Conservation (phyloP, 768 basidiomycete genomes). For the Hygrocybe coccinea region DNA sequence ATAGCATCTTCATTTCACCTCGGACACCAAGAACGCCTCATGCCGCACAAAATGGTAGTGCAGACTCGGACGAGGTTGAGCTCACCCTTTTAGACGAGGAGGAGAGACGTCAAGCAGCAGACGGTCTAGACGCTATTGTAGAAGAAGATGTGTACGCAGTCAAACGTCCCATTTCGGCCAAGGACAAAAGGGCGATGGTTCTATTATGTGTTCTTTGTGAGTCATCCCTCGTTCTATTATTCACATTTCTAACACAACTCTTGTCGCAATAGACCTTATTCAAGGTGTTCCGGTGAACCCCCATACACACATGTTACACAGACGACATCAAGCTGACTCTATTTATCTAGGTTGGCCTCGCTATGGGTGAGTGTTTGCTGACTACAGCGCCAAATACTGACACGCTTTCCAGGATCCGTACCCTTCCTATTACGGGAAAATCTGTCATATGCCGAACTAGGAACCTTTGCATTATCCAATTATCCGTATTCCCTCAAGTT, state of each 20-base stretch:
- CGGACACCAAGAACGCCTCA: conserved; percentile 41
- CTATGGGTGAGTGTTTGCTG: conserved; percentile 54
- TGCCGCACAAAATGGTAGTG: conserved; percentile 30
- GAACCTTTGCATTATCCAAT: conserved; percentile 85
- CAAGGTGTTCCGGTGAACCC: conserved; percentile 85
- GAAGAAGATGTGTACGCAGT: conserved; percentile 24
- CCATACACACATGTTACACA: background rate
- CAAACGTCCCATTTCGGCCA: conserved; percentile 54
- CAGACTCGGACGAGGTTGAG: conserved; percentile 52
- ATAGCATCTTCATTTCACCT: conserved; percentile 55
- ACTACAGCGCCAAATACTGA: conserved; percentile 4
- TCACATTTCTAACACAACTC: conserved; percentile 9
- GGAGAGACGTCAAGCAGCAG: conserved; percentile 45
- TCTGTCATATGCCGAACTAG: conserved; percentile 94
- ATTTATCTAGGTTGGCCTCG: conserved; percentile 67
- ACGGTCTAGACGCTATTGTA: conserved; percentile 40
- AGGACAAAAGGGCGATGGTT: conserved; percentile 81
- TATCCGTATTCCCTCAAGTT: conserved; percentile 97
- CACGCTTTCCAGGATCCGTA: conserved; percentile 64
- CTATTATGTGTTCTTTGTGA: conserved; percentile 83
- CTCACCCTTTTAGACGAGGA: conserved; percentile 56
- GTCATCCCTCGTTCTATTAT: conserved; percentile 28
- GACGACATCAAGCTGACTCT: background rate
- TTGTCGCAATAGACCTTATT: conserved; percentile 50
- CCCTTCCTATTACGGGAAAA: conserved; percentile 95